Evolutionary conservation across 2,329 filamentous ascomycete genomes (phyloP), one percentile per base, ranked within the genome.

Genomic region (Fusarium burgessii): DNA sequence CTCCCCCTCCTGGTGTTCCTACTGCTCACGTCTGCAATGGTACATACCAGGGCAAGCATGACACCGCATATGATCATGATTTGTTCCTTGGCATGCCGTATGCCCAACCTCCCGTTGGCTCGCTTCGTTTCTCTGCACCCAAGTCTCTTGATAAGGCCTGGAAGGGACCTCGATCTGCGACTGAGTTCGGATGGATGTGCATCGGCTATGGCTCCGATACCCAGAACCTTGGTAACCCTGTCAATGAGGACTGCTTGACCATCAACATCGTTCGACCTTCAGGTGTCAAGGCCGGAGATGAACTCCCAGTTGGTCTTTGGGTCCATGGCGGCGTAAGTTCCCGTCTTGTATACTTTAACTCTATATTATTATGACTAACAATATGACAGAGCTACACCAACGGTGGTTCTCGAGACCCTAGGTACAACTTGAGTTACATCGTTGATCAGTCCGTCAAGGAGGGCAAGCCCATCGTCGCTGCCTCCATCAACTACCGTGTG

Each of bases 391-490:
- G 74, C 50, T 76, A 74, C 23, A 50, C 60, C n/a, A 74, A 74
- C 25, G 74, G 75, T 18, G 75, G 74, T 41, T 70, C 70, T 5
- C 65, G 66, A 29, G 73, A 76, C 33, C 73, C 72, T 3, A 82
- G 88, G 33, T 92, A 91, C 76, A 91, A 91, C 75, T 81, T 90
- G 62, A 87, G 85, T 40, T 87, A 85, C 67, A 86, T 91, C 54
- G 86, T 91, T 15, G 77, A 83, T 14, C 83, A 86, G 49, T 83
- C 84, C 0, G 81, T 83, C 7, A 74, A 80, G 41, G 83, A 85
- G 45, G 79, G 80, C 58, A 85, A 84, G 66, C 85, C 84, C 0
- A 83, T 88, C 49, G 82, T 88, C 29, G 85, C 80, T 5, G 84
- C 86, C 7, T 83, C 81, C 8, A 79, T 88, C 64, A 87, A 87